Evolutionary conservation across 768 basidiomycete genomes (phyloP).

Genomic region (Daedaleopsis sinensis): DNA sequence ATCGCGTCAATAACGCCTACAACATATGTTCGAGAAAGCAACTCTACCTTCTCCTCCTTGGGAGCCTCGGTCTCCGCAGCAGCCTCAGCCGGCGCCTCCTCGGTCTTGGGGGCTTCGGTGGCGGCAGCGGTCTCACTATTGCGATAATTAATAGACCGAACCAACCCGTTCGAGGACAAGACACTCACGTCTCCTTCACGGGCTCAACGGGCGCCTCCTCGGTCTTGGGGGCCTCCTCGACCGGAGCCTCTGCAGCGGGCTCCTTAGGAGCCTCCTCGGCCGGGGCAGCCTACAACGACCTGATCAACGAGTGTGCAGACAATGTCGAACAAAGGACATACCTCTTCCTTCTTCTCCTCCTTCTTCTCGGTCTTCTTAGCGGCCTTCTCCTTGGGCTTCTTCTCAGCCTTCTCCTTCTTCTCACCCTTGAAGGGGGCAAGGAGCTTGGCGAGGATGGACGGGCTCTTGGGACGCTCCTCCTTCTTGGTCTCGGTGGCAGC

Average conservation of each 20-base stretch:
- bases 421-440: constrained; percentile 73
- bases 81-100: constrained; percentile 34
- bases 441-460: constrained; percentile 73
- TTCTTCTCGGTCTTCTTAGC: constrained; percentile 86
- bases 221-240: constrained; percentile 32
- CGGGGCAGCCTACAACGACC: constrained; percentile 34
- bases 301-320: background rate
- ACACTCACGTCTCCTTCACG: constrained; percentile 71
- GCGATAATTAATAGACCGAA: constrained; percentile 14
- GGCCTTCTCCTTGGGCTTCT: constrained; percentile 65
- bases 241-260: constrained; percentile 45
- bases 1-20: background rate
- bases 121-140: constrained; percentile 48
- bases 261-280: constrained; percentile 48
- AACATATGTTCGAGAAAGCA: background rate
- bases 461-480: constrained; percentile 83
- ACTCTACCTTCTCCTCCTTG: constrained; percentile 65
- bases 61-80: constrained; percentile 45
- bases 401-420: constrained; percentile 54
- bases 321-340: too few relatives aligned
- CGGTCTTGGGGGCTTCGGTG: constrained; percentile 31
- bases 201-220: constrained; percentile 49
- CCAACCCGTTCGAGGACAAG: background rate
- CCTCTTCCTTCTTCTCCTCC: constrained; percentile 44
- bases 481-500: constrained; percentile 56